phyloP scores from a whole-genome alignment of 352 stramenopile genomes.

The Phytophthora boehmeriae region DNA sequence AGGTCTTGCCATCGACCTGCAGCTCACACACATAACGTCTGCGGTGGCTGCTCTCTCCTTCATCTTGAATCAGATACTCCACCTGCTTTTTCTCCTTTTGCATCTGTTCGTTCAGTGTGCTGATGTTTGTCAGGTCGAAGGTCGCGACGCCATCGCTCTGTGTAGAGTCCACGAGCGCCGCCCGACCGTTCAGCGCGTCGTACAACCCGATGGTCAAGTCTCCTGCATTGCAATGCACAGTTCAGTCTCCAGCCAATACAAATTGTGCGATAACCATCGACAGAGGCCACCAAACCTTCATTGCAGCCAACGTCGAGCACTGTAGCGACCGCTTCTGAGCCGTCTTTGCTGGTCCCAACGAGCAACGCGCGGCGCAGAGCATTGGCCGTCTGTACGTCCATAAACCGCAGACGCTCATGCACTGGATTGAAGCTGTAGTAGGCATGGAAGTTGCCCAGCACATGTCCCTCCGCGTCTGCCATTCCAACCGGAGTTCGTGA shows the following conservation, averaged over 20 bases:
- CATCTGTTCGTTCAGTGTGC: constrained; percentile 66
- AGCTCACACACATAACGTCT: constrained; percentile 69
- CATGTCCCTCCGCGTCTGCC: constrained; percentile 62
- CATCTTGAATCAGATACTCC: constrained; percentile 62
- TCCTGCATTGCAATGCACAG: constrained; percentile 18
- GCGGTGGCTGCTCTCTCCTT: constrained; percentile 59
- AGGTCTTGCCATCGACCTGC: constrained; percentile 47
- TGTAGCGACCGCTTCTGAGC: constrained; percentile 29
- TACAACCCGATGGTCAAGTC: constrained; percentile 78
- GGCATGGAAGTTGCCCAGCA: constrained; percentile 85
- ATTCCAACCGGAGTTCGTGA: too few species aligned
- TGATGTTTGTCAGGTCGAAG: constrained; percentile 68
- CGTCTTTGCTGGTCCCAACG: constrained; percentile 8
- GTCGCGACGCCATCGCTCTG: constrained; percentile 39
- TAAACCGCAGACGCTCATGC: constrained; percentile 76
- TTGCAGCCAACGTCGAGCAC: constrained; percentile 86
- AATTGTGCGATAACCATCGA: too few species aligned
- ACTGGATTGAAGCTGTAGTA: constrained; percentile 89
- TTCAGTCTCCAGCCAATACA: background rate
- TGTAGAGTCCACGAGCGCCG: constrained; percentile 7
- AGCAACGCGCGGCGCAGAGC: constrained; percentile 57
- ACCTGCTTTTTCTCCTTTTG: constrained; percentile 72
- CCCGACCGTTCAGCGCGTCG: constrained; percentile 50
- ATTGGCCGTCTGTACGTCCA: constrained; percentile 45
- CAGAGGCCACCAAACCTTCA: constrained; percentile 46